Percentiles rank a stretch among this genome's conserved stretches.
These are phyloP conservation scores for Globisporangium camurandrum DNA, from an alignment of 352 stramenopile species.

Conservation along the genomic window DNA sequence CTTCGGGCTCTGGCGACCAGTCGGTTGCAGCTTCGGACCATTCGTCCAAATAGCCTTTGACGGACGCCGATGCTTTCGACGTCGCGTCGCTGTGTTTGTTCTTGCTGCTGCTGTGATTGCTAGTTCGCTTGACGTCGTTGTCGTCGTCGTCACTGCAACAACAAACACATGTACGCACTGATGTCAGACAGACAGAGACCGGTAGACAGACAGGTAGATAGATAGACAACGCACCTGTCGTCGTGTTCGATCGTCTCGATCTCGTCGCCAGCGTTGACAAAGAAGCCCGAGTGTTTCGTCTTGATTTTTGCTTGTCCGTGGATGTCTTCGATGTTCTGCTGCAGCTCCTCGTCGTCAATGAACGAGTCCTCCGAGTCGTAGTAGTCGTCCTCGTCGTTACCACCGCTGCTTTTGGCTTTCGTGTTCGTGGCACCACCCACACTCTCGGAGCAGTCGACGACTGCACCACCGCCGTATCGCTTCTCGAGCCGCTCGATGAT, in stretches of 20 bases:
- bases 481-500: slow-evolving; percentile 86
- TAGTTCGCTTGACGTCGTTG: background rate
- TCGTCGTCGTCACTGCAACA: slow-evolving; percentile 4
- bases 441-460: slow-evolving; percentile 39
- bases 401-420: slow-evolving; percentile 18
- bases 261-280: slow-evolving; percentile 79
- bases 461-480: slow-evolving; percentile 61
- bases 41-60: slow-evolving; percentile 61
- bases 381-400: slow-evolving; percentile 74
- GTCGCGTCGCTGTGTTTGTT: slow-evolving; percentile 35
- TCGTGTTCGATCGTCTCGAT: slow-evolving; percentile 68
- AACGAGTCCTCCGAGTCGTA: slow-evolving; percentile 88
- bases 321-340: slow-evolving; percentile 81
- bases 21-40: slow-evolving; percentile 58
- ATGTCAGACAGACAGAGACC: background rate
- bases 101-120: slow-evolving; percentile 26
- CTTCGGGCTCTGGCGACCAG: slow-evolving; percentile 50
- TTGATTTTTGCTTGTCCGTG: slow-evolving; percentile 60
- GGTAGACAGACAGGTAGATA: background rate
- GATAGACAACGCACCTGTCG: slow-evolving; percentile 9
- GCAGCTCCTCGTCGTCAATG: slow-evolving; percentile 77
- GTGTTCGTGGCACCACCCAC: slow-evolving; percentile 2
- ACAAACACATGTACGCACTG: background rate
- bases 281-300: slow-evolving; percentile 85
- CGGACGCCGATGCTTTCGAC: slow-evolving; percentile 26